These are phyloP conservation scores for Cercospora citrullina DNA, from an alignment of 2,329 filamentous ascomycete genomes.

Conservation along the genomic window DNA sequence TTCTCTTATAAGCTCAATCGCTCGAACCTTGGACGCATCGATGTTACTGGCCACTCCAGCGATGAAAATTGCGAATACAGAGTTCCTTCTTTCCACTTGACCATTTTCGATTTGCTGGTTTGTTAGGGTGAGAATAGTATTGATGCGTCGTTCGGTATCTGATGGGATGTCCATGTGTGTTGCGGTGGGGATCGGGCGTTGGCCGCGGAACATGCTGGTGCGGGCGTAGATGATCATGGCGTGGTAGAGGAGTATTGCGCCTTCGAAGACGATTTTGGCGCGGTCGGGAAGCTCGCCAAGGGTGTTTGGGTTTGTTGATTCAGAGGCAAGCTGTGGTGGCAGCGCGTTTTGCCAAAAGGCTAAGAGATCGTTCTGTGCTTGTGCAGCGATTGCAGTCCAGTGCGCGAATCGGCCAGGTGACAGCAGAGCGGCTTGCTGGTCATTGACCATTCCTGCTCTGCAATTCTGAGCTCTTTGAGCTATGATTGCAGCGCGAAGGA, in stretches of 20 bases:
- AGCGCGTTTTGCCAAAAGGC: conserved; percentile 34
- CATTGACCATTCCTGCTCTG: conserved; percentile 39
- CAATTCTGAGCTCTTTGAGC: conserved; percentile 47
- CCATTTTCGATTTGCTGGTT: conserved; percentile 43
- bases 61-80: conserved; percentile 57
- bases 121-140: conserved; percentile 49
- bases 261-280: conserved; percentile 41
- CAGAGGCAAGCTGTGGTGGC: conserved; percentile 31
- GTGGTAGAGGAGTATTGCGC: conserved; percentile 52
- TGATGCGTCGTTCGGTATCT: conserved; percentile 49
- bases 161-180: conserved; percentile 36
- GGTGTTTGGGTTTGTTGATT: conserved; percentile 23
- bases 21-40: conserved; percentile 47
- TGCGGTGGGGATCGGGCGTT: conserved; percentile 45
- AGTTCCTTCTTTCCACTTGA: conserved; percentile 47
- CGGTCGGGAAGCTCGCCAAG: conserved; percentile 36
- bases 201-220: conserved; percentile 55
- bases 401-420: conserved; percentile 29
- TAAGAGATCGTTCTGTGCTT: conserved; percentile 34
- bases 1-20: conserved; percentile 51
- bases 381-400: conserved; percentile 31
- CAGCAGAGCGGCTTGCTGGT: background rate
- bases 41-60: conserved; percentile 50
- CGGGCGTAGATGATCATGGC: conserved; percentile 53
- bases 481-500: conserved; percentile 48